Percentiles rank a stretch among this genome's conserved stretches.
phyloP scores from a whole-genome alignment of 768 basidiomycete genomes.

The Sporobolomyces phaffii region DNA sequence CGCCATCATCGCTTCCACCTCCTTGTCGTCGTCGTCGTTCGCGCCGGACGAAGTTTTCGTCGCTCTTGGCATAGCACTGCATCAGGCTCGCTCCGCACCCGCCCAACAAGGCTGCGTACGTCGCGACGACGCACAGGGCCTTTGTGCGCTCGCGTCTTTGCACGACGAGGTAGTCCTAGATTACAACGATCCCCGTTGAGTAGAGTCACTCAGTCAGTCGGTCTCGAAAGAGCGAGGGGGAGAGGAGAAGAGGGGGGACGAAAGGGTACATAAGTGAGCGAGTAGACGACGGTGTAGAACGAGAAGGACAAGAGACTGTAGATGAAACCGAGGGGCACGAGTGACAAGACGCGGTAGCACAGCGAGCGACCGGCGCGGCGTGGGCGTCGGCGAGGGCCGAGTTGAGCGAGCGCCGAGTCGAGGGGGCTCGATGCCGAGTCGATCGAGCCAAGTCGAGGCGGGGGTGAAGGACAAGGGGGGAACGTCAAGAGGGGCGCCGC shows the following conservation, averaged over 20 bases:
- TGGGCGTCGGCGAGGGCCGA: no score
- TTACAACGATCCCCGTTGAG: no score
- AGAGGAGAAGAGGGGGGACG: no score
- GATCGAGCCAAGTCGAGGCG: not conserved
- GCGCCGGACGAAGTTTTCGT: not conserved
- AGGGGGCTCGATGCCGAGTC: not conserved
- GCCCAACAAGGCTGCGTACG: not conserved
- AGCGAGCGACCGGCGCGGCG: not conserved
- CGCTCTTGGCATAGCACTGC: not conserved
- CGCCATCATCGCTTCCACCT: no score
- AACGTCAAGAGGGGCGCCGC: conserved; percentile 10
- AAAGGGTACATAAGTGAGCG: not conserved
- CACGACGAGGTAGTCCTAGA: not conserved
- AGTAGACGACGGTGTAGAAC: conserved; percentile 2
- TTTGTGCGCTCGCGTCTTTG: not conserved
- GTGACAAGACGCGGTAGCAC: not conserved
- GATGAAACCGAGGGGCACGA: conserved; percentile 19
- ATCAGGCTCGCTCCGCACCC: conserved; percentile 3
- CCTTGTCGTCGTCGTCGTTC: not conserved
- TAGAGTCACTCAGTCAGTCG: no score
- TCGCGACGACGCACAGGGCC: not conserved
- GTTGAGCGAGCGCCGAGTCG: not conserved
- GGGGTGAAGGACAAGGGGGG: not conserved
- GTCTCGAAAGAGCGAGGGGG: no score
- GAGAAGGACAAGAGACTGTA: conserved; percentile 10